phyloP scores from a whole-genome alignment of 23 red algal species.

The Gracilaria domingensis region DNA sequence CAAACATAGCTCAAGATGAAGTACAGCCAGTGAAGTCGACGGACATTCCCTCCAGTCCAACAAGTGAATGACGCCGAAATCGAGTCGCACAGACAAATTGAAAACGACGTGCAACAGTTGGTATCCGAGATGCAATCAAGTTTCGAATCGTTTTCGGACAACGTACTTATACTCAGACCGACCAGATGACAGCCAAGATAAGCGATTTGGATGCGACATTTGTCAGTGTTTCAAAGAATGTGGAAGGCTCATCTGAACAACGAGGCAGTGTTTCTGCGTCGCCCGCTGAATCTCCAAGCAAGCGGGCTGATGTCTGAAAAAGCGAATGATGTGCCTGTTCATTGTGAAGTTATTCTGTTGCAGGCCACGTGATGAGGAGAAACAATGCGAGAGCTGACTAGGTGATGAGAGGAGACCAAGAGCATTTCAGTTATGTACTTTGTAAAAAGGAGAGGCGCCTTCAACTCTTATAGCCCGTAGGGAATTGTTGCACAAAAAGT shows the following conservation, averaged over 20 bases:
- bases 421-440: neutral
- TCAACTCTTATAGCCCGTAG: neutral
- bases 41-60: too few relatives aligned
- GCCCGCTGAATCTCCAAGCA: neutral
- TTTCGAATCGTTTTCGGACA: constrained; percentile 66
- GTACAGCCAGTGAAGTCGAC: too few relatives aligned
- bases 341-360: neutral
- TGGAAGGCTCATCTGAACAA: neutral
- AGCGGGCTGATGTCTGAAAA: neutral
- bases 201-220: constrained; percentile 2
- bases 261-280: neutral
- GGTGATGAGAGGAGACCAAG: neutral
- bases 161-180: constrained; percentile 44
- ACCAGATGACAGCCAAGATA: constrained; percentile 31
- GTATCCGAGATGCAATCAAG: too few relatives aligned
- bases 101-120: too few relatives aligned
- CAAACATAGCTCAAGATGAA: too few relatives aligned
- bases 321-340: neutral
- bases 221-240: neutral
- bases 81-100: too few relatives aligned
- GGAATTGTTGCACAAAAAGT: neutral
- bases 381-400: neutral
- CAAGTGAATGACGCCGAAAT: too few relatives aligned
- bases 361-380: neutral
- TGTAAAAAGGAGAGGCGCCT: neutral